These are phyloP conservation scores for Mycena amicta DNA, from an alignment of 768 basidiomycete genomes.

Conservation along the genomic window DNA sequence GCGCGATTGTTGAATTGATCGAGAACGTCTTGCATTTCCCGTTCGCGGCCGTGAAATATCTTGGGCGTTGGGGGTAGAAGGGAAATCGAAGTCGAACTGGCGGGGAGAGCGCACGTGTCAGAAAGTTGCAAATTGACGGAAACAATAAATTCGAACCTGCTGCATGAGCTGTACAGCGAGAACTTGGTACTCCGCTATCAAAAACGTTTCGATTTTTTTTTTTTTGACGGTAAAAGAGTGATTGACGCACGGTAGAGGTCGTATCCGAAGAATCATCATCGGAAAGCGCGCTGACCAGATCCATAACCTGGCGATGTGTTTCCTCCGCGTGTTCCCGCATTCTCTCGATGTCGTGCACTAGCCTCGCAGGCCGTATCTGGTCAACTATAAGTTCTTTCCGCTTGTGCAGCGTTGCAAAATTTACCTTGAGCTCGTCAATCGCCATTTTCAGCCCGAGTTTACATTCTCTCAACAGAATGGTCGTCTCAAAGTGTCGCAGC, in stretches of 20 bases:
- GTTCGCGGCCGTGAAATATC: neutral
- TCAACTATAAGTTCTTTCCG: no score
- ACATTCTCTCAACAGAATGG: neutral
- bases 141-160: neutral
- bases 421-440: neutral
- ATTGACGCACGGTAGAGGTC: neutral
- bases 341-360: neutral
- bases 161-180: neutral
- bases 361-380: neutral
- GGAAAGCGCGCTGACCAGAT: neutral
- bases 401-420: no score
- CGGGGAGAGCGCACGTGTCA: neutral
- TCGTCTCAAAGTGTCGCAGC: neutral
- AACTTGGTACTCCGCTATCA: neutral
- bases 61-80: neutral
- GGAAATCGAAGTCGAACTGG: neutral
- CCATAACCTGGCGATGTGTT: neutral
- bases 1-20: neutral
- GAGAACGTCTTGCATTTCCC: neutral
- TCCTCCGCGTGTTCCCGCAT: neutral
- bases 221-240: neutral
- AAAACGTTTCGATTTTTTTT: neutral
- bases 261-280: neutral
- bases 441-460: neutral
- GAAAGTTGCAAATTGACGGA: neutral